phyloP scores from a whole-genome alignment of 257 asterid species.

The Nicotiana attenuata region DNA sequence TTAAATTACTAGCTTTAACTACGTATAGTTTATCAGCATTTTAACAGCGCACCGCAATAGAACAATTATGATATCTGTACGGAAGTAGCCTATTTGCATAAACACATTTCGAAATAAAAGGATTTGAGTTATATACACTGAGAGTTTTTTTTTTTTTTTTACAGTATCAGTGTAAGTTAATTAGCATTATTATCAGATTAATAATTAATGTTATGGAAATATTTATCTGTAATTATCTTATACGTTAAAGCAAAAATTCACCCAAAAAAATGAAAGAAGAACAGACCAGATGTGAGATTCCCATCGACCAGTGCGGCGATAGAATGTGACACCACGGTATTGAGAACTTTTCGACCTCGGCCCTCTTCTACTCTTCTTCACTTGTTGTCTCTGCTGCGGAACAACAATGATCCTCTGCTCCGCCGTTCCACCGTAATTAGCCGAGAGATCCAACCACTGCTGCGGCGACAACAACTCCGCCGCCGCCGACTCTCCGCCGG shows the following conservation, averaged over 20 bases:
- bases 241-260: not conserved
- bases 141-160: no score
- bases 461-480: constrained; percentile 2
- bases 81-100: not conserved
- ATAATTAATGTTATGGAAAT: no score
- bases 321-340: constrained; percentile 97
- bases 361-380: constrained; percentile 91
- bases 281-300: constrained; percentile 95
- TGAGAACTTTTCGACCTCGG: constrained; percentile 97
- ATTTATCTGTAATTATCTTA: no score
- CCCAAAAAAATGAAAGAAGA: not conserved
- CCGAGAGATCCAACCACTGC: constrained; percentile 47
- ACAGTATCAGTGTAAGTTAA: no score
- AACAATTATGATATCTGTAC: not conserved
- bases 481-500: constrained; percentile 15
- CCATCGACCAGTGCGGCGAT: constrained; percentile 98
- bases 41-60: not conserved
- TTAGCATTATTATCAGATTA: no score
- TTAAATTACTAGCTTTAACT: not conserved
- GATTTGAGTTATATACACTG: no score
- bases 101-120: no score
- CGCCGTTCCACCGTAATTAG: constrained; percentile 31
- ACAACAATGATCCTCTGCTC: constrained; percentile 38
- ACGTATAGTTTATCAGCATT: no score
- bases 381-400: constrained; percentile 45